phyloP scores from a whole-genome alignment of 306 rosid species.

The Trifolium fragiferum region DNA sequence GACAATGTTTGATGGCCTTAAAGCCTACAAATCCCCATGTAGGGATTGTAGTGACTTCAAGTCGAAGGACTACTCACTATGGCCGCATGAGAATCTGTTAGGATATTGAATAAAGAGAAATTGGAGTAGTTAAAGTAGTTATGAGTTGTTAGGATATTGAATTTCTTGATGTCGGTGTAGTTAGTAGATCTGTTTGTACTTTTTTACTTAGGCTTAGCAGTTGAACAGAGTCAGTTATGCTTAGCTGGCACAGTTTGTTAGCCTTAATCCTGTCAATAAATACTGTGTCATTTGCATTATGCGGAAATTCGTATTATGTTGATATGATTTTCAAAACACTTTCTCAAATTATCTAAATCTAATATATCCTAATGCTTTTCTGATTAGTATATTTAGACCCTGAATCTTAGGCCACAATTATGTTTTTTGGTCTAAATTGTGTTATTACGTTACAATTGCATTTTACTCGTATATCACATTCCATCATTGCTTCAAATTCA shows the following conservation, averaged over 20 bases:
- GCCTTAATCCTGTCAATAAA: not conserved
- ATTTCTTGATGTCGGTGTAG: not conserved
- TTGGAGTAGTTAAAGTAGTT: no score
- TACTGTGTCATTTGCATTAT: not conserved
- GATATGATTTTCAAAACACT: no score
- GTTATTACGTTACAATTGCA: not conserved
- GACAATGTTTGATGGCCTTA: no score
- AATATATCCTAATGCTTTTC: not conserved
- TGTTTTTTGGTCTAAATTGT: not conserved
- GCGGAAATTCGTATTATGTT: not conserved
- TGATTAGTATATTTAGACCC: constrained; percentile 15
- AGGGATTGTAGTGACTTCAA: no score
- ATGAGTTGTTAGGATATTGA: no score
- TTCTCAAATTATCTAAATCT: not conserved
- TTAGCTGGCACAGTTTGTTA: not conserved
- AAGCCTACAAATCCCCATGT: no score
- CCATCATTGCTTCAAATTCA: not conserved
- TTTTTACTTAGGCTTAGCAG: not conserved
- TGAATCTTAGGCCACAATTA: constrained; percentile 8
- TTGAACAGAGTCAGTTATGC: not conserved
- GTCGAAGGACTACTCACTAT: no score
- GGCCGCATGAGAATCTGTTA: no score
- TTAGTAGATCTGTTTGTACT: not conserved
- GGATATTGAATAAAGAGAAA: no score
- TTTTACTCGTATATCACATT: constrained; percentile 17